A percentile compares a stretch with the other conserved stretches of the same genome.
phyloP scores from a whole-genome alignment of 140 eudicot genomes.

The Artemisia princeps region DNA sequence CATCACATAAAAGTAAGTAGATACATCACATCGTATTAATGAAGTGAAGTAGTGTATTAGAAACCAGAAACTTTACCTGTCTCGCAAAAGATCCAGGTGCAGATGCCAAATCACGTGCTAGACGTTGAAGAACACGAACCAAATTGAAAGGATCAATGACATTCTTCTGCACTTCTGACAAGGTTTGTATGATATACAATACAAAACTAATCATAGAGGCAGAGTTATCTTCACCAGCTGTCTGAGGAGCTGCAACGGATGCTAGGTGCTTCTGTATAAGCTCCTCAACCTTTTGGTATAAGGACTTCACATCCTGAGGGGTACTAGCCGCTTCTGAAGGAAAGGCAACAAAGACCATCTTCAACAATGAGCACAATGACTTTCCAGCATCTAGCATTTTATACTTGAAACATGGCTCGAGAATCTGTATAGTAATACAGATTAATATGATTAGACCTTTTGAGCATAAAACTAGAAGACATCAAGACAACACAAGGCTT shows the following conservation, averaged over 20 bases:
- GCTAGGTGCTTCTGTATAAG: constrained; percentile 87
- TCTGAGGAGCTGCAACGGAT: constrained; percentile 72
- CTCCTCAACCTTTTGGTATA: constrained; percentile 76
- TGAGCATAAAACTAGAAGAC: background rate
- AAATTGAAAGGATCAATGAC: constrained; percentile 64
- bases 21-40: too few relatives aligned
- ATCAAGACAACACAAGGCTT: background rate
- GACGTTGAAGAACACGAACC: constrained; percentile 84
- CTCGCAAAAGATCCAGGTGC: constrained; percentile 58
- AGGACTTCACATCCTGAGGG: constrained; percentile 74
- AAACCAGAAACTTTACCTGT: constrained; percentile 52
- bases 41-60: constrained; percentile 7
- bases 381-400: constrained; percentile 96
- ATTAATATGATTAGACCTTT: constrained; percentile 4
- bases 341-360: constrained; percentile 83
- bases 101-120: constrained; percentile 90
- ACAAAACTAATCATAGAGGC: constrained; percentile 87
- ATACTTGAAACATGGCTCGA: constrained; percentile 95
- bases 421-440: constrained; percentile 48
- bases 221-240: constrained; percentile 89
- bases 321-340: constrained; percentile 79
- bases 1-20: background rate
- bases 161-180: constrained; percentile 81
- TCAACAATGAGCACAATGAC: constrained; percentile 78
- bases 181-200: constrained; percentile 67